phyloP scores from a whole-genome alignment of 257 asterid genomes.

The Anisodus tanguticus region DNA sequence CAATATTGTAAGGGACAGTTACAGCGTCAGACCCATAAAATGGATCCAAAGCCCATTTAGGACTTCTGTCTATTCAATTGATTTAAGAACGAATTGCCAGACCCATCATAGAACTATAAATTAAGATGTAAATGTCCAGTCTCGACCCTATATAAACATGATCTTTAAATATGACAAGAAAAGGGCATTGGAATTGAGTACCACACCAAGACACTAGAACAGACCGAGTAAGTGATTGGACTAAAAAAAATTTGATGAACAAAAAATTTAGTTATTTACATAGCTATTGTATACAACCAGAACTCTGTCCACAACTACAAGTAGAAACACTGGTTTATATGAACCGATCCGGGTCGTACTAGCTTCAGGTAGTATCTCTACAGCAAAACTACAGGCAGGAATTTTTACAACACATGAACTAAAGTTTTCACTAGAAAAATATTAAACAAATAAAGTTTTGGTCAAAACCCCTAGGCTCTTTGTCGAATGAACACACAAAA shows the following conservation, averaged over 20 bases:
- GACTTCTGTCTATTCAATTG: not conserved
- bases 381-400: too few relatives aligned
- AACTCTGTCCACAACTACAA: not conserved
- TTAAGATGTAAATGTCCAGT: not conserved
- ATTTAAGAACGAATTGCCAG: not conserved
- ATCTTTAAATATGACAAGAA: not conserved
- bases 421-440: not conserved
- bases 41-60: not conserved
- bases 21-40: not conserved
- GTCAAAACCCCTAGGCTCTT: not conserved
- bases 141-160: not conserved
- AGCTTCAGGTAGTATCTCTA: too few relatives aligned
- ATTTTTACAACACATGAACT: too few relatives aligned
- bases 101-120: not conserved
- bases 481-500: too few relatives aligned
- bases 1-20: not conserved
- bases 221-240: not conserved
- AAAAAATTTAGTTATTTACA: not conserved
- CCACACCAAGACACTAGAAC: not conserved
- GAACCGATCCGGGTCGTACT: too few relatives aligned
- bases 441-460: not conserved
- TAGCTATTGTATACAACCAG: not conserved
- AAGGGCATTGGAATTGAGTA: not conserved
- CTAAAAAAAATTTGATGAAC: not conserved
- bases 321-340: not conserved